Conservation (phyloP, 1,284 basidiomycete species). For the Heimioporus punctisporus region DNA sequence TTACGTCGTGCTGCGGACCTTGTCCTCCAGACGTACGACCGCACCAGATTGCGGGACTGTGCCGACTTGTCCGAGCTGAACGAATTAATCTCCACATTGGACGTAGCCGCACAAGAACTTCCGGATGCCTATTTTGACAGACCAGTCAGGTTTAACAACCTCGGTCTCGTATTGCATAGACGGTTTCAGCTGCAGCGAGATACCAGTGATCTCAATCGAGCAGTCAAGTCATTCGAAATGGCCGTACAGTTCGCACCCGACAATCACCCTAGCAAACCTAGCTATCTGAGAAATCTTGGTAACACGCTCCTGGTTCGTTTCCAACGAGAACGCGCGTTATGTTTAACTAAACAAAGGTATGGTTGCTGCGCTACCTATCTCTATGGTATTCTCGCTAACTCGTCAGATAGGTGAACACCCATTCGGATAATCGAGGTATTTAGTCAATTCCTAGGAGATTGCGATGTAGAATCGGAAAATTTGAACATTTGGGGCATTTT, state of each 20-base stretch:
- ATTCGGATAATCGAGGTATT: too few relatives aligned
- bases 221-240: neutral
- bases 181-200: constrained; percentile 4
- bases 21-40: constrained; percentile 1
- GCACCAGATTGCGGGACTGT: neutral
- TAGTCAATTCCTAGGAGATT: too few relatives aligned
- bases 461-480: too few relatives aligned
- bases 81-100: neutral
- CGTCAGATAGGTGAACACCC: neutral
- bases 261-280: neutral
- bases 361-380: neutral
- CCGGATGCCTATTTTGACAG: constrained; percentile 1
- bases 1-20: constrained; percentile 2
- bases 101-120: neutral
- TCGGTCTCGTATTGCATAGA: constrained; percentile 3
- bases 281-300: neutral
- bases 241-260: neutral
- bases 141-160: neutral
- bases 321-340: neutral
- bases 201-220: neutral
- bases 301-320: neutral
- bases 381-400: neutral
- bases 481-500: too few relatives aligned
- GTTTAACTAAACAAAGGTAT: neutral
- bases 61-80: neutral